Base-by-base conservation (phyloP, 352 stramenopile genomes). In the Elongisporangium senticosum region DNA sequence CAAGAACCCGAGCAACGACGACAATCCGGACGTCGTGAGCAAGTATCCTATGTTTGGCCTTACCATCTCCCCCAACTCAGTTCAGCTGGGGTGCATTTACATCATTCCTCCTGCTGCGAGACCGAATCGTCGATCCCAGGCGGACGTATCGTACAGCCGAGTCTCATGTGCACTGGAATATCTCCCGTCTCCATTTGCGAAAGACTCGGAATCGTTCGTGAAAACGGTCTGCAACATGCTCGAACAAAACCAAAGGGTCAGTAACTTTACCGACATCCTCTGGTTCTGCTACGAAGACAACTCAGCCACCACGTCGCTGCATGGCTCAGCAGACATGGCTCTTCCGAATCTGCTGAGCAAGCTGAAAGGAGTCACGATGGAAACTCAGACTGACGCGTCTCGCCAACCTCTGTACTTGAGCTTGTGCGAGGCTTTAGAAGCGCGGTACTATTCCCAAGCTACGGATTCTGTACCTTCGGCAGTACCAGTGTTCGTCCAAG, bases 241-340 rank as follows among this genome's bases (percentile, higher is more conserved):
- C 1, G 64, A 84, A 26, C 62, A 87, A 26, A 74, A 74, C 62
- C 66, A 68, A 21, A 81, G 72, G 7, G 69, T 85, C 53, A 84
- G 78, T 50, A 79, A 77, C 56, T 86, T 94, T 59, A 77, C 69
- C 33, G 84, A 94, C 53, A 69, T 92, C 10, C 65, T 91, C 13
- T 90, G 82, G 83, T 74, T 91, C 53, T 94, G 84, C 68, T 71
- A 92, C 66, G 70, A 86, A 50, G 80, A 94, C 53, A 88, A 88
- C 52, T 63, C 75, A 1, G 58, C 70, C 11, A 67, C 88, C 40
- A 76, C 71, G 61, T 81, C 79, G 28, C 58, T 87, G 8, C 70
- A 86, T 37, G 72, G 69, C 26, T 71, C 79, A 5, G 58, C 75
- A 4, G 72, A 87, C 39, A 63, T 82, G 52, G 69, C 61, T 11